phyloP scores from a whole-genome alignment of 2,329 filamentous ascomycete genomes.

The Aplosporella prunicola region DNA sequence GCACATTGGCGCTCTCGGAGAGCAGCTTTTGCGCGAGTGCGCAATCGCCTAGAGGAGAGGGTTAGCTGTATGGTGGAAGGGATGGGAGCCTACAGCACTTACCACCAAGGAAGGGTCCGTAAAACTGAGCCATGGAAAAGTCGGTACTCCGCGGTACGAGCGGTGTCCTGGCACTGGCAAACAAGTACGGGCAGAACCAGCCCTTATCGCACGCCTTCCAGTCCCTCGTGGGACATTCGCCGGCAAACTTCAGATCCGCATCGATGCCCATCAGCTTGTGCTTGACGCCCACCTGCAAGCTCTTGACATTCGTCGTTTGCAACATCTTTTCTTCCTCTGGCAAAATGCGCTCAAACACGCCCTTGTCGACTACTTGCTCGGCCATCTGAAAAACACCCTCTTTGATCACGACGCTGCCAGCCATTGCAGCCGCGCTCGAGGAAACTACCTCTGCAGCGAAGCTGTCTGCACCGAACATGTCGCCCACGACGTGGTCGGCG shows the following conservation, averaged over 20 bases:
- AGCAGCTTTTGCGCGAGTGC: conserved; percentile 28
- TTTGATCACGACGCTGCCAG: conserved; percentile 21
- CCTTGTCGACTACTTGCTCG: conserved; percentile 32
- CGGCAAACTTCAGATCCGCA: conserved; percentile 25
- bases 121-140: conserved; percentile 29
- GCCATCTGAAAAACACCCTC: conserved; percentile 30
- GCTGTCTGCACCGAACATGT: conserved; percentile 25
- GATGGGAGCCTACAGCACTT: conserved; percentile 7
- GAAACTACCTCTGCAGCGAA: conserved; percentile 27
- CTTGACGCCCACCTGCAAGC: conserved; percentile 28
- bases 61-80: neutral
- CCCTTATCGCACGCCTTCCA: conserved; percentile 25
- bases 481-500: conserved; percentile 19
- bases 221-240: conserved; percentile 19
- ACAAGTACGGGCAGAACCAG: conserved; percentile 31
- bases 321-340: conserved; percentile 32
- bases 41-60: conserved; percentile 22
- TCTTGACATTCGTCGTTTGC: conserved; percentile 26
- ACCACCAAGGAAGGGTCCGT: conserved; percentile 28
- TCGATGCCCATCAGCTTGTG: conserved; percentile 34
- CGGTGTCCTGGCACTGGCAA: conserved; percentile 25
- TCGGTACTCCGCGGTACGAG: conserved; percentile 24
- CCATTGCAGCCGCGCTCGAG: conserved; percentile 22
- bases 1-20: conserved; percentile 21
- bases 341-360: conserved; percentile 28